These are phyloP conservation scores for Blepharisma stoltei DNA, from an alignment of 73 alveolate genomes.

Conservation along the genomic window DNA sequence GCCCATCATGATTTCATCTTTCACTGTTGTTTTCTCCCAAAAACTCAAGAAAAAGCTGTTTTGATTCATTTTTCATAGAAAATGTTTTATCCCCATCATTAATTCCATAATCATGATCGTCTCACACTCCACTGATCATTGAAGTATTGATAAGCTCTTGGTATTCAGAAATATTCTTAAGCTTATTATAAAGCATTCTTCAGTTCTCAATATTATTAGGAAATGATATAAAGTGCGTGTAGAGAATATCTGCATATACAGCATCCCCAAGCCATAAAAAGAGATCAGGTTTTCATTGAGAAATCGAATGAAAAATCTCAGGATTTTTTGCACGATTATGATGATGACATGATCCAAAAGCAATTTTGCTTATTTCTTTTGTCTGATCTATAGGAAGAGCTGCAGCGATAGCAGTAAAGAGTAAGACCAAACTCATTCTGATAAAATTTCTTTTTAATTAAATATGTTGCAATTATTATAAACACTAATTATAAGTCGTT, in stretches of 20 bases:
- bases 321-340: neutral
- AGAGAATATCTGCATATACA: conserved; percentile 12
- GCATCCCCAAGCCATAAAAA: conserved; percentile 44
- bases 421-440: too few relatives aligned
- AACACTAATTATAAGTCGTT: too few relatives aligned
- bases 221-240: neutral
- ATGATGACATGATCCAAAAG: conserved; percentile 53
- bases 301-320: conserved; percentile 40
- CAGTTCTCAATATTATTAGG: neutral
- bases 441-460: too few relatives aligned
- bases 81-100: conserved; percentile 16
- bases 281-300: conserved; percentile 28
- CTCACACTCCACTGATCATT: conserved; percentile 10
- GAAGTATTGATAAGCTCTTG: neutral
- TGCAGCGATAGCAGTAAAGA: too few relatives aligned
- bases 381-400: too few relatives aligned
- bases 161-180: neutral
- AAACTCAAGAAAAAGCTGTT: neutral
- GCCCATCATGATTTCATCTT: conserved; percentile 8
- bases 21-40: neutral
- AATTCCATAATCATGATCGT: conserved; percentile 27
- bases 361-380: conserved; percentile 20
- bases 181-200: neutral
- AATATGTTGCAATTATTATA: too few relatives aligned
- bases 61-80: neutral